Conservation (phyloP, 2,329 filamentous ascomycete species). For the Parascedosporium putredinis region DNA sequence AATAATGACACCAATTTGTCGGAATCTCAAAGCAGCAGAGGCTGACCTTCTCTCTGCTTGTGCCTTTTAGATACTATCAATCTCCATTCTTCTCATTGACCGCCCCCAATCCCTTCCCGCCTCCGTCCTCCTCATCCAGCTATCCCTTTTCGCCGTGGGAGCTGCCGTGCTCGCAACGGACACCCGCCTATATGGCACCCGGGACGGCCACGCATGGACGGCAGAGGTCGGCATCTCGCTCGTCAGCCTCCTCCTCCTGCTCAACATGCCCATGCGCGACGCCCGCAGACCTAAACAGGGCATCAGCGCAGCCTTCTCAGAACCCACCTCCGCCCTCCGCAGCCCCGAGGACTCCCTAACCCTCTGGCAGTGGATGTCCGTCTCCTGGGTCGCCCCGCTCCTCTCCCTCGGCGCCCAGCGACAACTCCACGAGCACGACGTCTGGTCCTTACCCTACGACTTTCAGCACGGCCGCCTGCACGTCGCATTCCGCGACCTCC, state of each 20-base stretch:
- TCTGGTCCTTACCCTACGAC: conserved; percentile 70
- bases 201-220: conserved; percentile 14
- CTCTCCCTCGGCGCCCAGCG: conserved; percentile 53
- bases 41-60: neutral
- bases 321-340: conserved; percentile 50
- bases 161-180: conserved; percentile 7
- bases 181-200: conserved; percentile 18
- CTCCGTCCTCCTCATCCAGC: conserved; percentile 21
- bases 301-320: conserved; percentile 44
- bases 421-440: conserved; percentile 66
- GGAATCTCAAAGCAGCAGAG: too few relatives aligned
- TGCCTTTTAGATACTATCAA: conserved; percentile 13
- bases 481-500: conserved; percentile 59
- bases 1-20: too few relatives aligned
- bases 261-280: conserved; percentile 62
- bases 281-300: conserved; percentile 38
- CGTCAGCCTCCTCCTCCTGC: conserved; percentile 38
- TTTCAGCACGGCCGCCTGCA: conserved; percentile 74
- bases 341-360: conserved; percentile 69
- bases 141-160: conserved; percentile 20
- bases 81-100: conserved; percentile 18
- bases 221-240: conserved; percentile 30
- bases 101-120: conserved; percentile 19
- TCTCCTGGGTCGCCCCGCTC: conserved; percentile 72
- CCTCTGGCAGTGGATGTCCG: conserved; percentile 74